Evolutionary conservation across 495 filamentous ascomycete species (phyloP).

Genomic region (Podospora conica): DNA sequence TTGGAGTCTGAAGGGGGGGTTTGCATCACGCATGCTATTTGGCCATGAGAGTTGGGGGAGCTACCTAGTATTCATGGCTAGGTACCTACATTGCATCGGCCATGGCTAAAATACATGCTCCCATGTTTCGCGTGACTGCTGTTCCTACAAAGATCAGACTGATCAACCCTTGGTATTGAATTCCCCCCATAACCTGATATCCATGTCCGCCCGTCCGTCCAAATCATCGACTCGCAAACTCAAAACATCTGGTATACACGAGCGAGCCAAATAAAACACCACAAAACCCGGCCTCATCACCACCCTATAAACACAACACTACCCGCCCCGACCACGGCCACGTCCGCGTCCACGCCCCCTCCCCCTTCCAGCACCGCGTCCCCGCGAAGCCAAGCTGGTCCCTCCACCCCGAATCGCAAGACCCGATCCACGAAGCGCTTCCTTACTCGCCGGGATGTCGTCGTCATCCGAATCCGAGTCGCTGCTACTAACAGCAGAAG

Average conservation of each 20-base stretch:
- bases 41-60: not conserved
- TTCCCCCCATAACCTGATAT: too few species aligned
- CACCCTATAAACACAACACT: not conserved
- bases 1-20: not conserved
- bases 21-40: not conserved
- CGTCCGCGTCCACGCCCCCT: constrained; percentile 15
- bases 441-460: constrained; percentile 26
- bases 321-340: constrained; percentile 12
- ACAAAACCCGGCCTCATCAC: not conserved
- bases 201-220: not conserved
- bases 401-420: constrained; percentile 2
- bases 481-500: not conserved
- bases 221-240: not conserved
- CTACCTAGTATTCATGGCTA: not conserved
- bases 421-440: not conserved
- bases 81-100: not conserved
- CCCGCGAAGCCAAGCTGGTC: not conserved
- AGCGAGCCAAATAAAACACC: not conserved
- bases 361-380: not conserved
- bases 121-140: not conserved
- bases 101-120: not conserved
- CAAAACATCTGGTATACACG: not conserved
- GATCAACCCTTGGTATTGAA: not conserved
- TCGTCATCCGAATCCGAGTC: constrained; percentile 23
- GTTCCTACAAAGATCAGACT: not conserved